These are phyloP conservation scores for Secale cereale DNA, from an alignment of 176 grass and related monocot genomes.

Conservation along the genomic window DNA sequence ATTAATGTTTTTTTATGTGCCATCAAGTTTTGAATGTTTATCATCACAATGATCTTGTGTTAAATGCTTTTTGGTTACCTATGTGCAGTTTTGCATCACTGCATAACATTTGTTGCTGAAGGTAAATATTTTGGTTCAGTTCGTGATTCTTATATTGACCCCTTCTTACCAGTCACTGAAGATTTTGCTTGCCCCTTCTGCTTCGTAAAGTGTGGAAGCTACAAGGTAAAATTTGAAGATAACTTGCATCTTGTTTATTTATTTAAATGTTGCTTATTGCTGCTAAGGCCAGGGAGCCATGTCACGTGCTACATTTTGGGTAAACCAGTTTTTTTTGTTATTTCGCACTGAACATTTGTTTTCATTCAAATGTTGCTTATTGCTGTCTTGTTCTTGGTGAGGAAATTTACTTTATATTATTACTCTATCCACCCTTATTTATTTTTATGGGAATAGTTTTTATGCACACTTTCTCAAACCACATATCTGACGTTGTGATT, in stretches of 20 bases:
- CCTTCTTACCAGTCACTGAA: conserved; percentile 62
- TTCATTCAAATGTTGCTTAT: too few relatives aligned
- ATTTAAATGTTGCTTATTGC: neutral
- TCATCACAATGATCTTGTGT: neutral
- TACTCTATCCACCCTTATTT: neutral
- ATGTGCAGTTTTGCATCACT: neutral
- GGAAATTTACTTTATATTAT: conserved; percentile 6
- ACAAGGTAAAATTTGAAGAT: conserved; percentile 51
- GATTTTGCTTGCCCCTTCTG: conserved; percentile 79
- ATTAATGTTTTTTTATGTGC: too few relatives aligned
- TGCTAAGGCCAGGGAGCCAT: neutral
- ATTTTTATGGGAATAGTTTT: neutral
- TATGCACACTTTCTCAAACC: neutral
- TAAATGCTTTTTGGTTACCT: conserved; percentile 10
- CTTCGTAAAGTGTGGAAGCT: conserved; percentile 72
- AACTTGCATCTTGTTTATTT: neutral
- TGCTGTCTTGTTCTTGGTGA: neutral
- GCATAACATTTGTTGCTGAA: neutral
- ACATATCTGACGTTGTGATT: conserved; percentile 24
- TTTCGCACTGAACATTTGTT: neutral
- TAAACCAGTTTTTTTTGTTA: neutral
- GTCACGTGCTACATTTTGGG: too few relatives aligned
- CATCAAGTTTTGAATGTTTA: neutral
- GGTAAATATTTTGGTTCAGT: conserved; percentile 4
- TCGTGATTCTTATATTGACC: neutral